A percentile compares a stretch with the other conserved stretches of the same genome.
Evolutionary conservation across 306 rosid genomes (phyloP).

Genomic region (Gynostemma pentaphyllum): DNA sequence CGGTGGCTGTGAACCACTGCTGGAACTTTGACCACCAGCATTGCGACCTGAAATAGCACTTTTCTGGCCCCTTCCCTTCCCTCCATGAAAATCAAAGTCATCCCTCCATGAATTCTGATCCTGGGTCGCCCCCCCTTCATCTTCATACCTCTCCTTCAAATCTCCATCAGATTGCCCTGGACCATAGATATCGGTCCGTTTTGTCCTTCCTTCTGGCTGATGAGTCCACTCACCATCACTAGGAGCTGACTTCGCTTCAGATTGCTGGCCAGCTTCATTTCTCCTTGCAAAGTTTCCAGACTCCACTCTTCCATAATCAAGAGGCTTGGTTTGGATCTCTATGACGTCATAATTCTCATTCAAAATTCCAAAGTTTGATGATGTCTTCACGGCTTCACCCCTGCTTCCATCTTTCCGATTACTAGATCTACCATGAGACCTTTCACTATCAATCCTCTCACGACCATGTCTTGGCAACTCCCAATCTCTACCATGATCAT

Average conservation of each 20-base stretch:
- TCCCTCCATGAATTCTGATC: conserved; percentile 48
- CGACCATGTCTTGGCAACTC: conserved; percentile 82
- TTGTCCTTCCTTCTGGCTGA: conserved; percentile 50
- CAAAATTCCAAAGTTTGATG: conserved; percentile 81
- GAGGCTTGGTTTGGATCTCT: conserved; percentile 86
- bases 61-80: conserved; percentile 76
- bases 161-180: conserved; percentile 60
- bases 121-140: conserved; percentile 34
- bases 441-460: conserved; percentile 74
- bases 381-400: conserved; percentile 92
- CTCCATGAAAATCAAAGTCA: conserved; percentile 71
- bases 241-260: conserved; percentile 44
- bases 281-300: conserved; percentile 50
- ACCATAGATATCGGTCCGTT: conserved; percentile 49
- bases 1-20: conserved; percentile 58
- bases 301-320: conserved; percentile 66
- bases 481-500: conserved; percentile 78
- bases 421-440: conserved; percentile 77
- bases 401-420: conserved; percentile 81
- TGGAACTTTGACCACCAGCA: conserved; percentile 54
- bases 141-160: conserved; percentile 55
- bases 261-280: conserved; percentile 44
- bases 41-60: conserved; percentile 42
- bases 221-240: conserved; percentile 64
- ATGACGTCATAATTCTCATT: conserved; percentile 92